Evolutionary conservation across 768 basidiomycete genomes (phyloP), one percentile per base, ranked within the genome.

Genomic region (Polyporus arcularius): DNA sequence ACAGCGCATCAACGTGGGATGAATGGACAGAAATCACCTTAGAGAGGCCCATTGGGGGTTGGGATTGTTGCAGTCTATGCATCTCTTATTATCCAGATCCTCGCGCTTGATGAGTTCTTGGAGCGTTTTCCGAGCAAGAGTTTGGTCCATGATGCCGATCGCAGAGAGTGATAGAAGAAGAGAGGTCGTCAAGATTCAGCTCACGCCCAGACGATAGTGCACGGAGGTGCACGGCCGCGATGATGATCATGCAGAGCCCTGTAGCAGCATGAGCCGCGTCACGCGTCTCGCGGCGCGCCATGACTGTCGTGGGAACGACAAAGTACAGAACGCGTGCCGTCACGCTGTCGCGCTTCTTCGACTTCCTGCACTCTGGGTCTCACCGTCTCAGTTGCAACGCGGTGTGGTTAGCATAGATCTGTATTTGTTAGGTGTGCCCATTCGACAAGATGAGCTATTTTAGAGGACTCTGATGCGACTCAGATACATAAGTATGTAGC

Each of bases 11-110:
- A 58, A 47, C 57, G 39, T 50, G 48, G 45, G 32, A 48, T 53
- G 58, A 50, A 59, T 38, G 50, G 26, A 15, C 49, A 1, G 11
- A 14, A 55, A 75, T 61, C 65, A 90, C 90, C 89, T 85, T 64
- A 92, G 74, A 28, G 87, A 88, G n/a, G 93, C 92, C 95, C 95
- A 98, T 71, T 96, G 95, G 0, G 95, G 95, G 70, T 93, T 92
- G n/a, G 91, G 94, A 62, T 90, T 94, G 10, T 77, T 74, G 68
- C 94, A 97, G 71, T 96, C 94, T 14, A 83, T 81, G 72, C 94
- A 97, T 45, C 78, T 65, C 75, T 86, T 89, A 78, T 97, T 96
- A 35, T 79, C 79, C 62, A 90, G 79, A 59, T 85, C 88, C 46
- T 88, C 86, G 49, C 84, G 83, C 63, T 84, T 87, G 70, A 85